phyloP scores from a whole-genome alignment of 2,329 filamentous ascomycete genomes.

The Fusarium brevicatenulatum region DNA sequence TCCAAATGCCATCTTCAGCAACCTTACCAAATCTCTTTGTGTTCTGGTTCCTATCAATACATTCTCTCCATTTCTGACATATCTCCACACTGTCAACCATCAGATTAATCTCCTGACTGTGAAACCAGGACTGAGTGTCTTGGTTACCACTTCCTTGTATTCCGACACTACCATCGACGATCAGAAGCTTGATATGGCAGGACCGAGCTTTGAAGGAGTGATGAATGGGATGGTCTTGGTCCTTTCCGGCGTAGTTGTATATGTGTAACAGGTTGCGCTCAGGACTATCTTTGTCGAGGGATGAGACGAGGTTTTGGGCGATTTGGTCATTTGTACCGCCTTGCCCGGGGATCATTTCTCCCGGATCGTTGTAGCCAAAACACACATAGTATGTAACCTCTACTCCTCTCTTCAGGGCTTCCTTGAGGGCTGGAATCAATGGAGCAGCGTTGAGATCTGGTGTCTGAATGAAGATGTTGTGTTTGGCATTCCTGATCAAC shows the following conservation, averaged over 20 bases:
- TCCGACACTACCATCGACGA: conserved; percentile 74
- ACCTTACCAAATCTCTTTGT: conserved; percentile 66
- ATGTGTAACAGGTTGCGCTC: conserved; percentile 60
- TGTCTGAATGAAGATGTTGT: conserved; percentile 79
- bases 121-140: conserved; percentile 83
- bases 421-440: conserved; percentile 69
- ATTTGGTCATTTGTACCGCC: conserved; percentile 81
- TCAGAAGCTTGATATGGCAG: conserved; percentile 82
- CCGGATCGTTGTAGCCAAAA: conserved; percentile 81
- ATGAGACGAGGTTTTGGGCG: conserved; percentile 66
- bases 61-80: conserved; percentile 71
- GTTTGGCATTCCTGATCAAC: conserved; percentile 70
- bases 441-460: conserved; percentile 80
- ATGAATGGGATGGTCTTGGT: conserved; percentile 74
- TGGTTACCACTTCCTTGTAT: conserved; percentile 83
- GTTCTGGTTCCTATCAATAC: conserved; percentile 72
- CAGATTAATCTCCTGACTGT: conserved; percentile 81
- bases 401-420: conserved; percentile 73
- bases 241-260: conserved; percentile 78
- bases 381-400: conserved; percentile 77
- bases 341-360: conserved; percentile 79
- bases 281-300: conserved; percentile 58
- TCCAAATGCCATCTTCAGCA: conserved; percentile 33
- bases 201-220: conserved; percentile 72
- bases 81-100: conserved; percentile 74